Evolutionary conservation across 345 rosid genomes (phyloP), one percentile per base, ranked within the genome.

Genomic region (Orychophragmus violaceus): DNA sequence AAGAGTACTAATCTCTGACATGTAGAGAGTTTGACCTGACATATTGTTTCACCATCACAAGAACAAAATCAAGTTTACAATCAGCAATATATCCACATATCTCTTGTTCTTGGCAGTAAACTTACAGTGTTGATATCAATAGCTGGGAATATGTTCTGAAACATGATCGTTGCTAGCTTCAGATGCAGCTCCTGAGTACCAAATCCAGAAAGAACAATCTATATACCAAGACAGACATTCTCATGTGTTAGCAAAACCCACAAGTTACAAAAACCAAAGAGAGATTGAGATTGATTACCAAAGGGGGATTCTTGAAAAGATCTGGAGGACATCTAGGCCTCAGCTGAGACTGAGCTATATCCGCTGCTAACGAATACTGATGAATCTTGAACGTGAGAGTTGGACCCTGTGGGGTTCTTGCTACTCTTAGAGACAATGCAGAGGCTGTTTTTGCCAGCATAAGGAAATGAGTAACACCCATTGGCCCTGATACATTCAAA

Each of bases 381-480:
- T 84, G 83, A 30, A 94, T 83, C 77, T 94, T 87, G 48, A 90
- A 90, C 0, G 96, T 83, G 11, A 90, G 83, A 49, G 99, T 90
- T 8, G 97, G 99, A 9, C 99, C 99, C 75, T 94, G 96, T 9
- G 99, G 99, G 3, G 96, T 87, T 79, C 89, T 91, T 56, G 90
- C 97, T 51, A 95, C 94, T 74, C 87, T 84, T 52, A 88, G 55
- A 80, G 81, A 72, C 45, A 95, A 82, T 10, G 86, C 79, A 60
- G 87, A 66, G 0, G 80, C 83, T 16, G 96, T 88, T 73, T 94
- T 90, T 5, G 96, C 79, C 37, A 94, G 58, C 27, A 90, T 85
- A 69, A 94, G 96, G 62, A 94, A 90, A 80, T 88, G 97, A 0
- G 97, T 83, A 13, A 94, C 96, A 75, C 96, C 97, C 99, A 94